Conservation (phyloP, 73 alveolate genomes). For the Tetrahymena elliotti region DNA sequence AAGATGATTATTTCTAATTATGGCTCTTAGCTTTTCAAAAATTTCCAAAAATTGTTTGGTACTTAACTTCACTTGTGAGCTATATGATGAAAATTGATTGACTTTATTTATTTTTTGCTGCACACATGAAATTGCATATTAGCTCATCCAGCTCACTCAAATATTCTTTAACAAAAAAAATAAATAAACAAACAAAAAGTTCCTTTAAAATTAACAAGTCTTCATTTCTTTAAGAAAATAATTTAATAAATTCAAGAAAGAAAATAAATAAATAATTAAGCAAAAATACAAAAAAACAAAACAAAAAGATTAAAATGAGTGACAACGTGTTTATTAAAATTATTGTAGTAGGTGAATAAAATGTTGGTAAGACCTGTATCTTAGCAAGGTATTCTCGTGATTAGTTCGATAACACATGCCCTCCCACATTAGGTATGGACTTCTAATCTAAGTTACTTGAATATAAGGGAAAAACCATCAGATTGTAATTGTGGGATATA, state of each 20-base stretch:
- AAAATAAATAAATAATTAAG: background rate
- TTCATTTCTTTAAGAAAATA: background rate
- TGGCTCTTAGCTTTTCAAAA: background rate
- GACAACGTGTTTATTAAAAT: constrained; percentile 32
- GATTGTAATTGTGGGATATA: constrained; percentile 42
- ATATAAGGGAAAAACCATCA: constrained; percentile 26
- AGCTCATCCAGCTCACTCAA: background rate
- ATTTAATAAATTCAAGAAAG: background rate
- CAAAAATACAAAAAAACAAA: background rate
- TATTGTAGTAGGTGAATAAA: constrained; percentile 36
- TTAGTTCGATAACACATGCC: constrained; percentile 26
- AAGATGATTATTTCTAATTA: background rate
- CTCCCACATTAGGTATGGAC: constrained; percentile 45
- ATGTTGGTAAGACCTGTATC: constrained; percentile 41
- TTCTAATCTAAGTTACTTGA: constrained; percentile 26
- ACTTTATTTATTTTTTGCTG: background rate
- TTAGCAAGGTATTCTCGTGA: constrained; percentile 21
- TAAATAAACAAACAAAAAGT: background rate
- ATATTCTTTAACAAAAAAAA: too few relatives aligned
- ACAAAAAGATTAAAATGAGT: constrained; percentile 20
- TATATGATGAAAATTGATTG: background rate
- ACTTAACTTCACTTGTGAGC: background rate
- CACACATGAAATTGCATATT: background rate
- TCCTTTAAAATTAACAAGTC: background rate
- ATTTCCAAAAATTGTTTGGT: too few relatives aligned